Conservation (phyloP, 2,329 filamentous ascomycete genomes). For the Ustulina deusta region DNA sequence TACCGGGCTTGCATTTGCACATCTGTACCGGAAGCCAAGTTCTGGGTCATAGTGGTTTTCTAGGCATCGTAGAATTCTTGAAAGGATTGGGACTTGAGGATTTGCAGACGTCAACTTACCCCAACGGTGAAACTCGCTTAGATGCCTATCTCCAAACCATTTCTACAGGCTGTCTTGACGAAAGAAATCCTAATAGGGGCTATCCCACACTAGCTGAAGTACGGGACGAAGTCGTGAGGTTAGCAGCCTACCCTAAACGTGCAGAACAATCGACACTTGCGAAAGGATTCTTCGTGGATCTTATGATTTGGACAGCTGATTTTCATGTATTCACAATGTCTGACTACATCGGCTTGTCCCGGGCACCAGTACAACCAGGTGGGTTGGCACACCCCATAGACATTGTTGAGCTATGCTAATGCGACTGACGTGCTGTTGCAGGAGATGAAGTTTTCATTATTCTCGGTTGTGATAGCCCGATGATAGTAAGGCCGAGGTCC, state of each 20-base stretch:
- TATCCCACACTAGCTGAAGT: neutral
- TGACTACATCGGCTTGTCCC: constrained; percentile 29
- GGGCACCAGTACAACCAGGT: constrained; percentile 27
- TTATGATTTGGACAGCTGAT: neutral
- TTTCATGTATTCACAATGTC: constrained; percentile 23
- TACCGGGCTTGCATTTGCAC: constrained; percentile 26
- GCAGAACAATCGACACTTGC: neutral
- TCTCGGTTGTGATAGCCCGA: constrained; percentile 35
- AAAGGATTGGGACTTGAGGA: constrained; percentile 7
- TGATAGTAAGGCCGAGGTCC: constrained; percentile 32
- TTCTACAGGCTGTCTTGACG: neutral
- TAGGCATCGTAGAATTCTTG: constrained; percentile 1
- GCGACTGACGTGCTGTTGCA: constrained; percentile 17
- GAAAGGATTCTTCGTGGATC: neutral
- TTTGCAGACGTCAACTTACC: constrained; percentile 21
- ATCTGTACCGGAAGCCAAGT: constrained; percentile 6
- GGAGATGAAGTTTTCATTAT: constrained; percentile 41
- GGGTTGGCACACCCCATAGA: neutral
- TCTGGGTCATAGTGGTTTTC: neutral
- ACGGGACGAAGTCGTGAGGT: neutral
- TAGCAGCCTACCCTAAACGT: no score
- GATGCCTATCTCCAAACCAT: constrained; percentile 38
- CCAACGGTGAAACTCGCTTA: constrained; percentile 33
- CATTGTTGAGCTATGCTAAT: neutral
- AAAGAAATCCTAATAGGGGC: neutral